Evolutionary conservation across 2,329 filamentous ascomycete species (phyloP).

Genomic region (Colletotrichum liriopes): DNA sequence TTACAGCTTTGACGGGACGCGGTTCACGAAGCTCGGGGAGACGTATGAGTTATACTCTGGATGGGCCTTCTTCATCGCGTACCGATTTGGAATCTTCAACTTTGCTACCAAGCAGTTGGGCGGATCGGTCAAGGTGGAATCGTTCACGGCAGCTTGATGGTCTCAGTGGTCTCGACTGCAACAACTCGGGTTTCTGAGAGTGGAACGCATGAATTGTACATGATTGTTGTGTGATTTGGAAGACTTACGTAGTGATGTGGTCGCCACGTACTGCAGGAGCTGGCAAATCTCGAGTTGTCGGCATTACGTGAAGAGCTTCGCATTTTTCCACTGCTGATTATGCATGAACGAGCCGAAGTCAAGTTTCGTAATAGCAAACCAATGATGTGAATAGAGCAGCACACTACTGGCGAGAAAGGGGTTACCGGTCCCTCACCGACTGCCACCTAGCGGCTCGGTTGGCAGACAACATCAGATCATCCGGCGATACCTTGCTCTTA

Average conservation of each 20-base stretch:
- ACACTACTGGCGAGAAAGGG: neutral
- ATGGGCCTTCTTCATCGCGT: constrained; percentile 65
- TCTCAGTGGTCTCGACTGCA: neutral
- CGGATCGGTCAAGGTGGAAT: constrained; percentile 54
- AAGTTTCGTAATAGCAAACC: no score
- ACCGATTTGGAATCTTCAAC: constrained; percentile 66
- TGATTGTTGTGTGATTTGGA: neutral
- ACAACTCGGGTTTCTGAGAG: no score
- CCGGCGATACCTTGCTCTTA: neutral
- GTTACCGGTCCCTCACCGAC: neutral
- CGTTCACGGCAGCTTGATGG: constrained; percentile 44
- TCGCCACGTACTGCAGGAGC: no score
- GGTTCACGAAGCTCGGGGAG: constrained; percentile 49
- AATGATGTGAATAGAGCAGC: no score
- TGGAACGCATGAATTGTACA: neutral
- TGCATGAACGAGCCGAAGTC: no score
- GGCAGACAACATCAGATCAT: neutral
- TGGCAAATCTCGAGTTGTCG: no score
- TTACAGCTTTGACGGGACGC: constrained; percentile 48
- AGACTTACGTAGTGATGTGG: no score
- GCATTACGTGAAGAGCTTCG: no score
- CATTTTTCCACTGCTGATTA: no score
- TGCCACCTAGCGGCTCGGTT: neutral
- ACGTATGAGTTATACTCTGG: constrained; percentile 56
- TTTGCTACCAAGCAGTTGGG: constrained; percentile 61